phyloP scores from a whole-genome alignment of 1,139 yeast species.

The Chernovozyma sophiae-reginae region DNA sequence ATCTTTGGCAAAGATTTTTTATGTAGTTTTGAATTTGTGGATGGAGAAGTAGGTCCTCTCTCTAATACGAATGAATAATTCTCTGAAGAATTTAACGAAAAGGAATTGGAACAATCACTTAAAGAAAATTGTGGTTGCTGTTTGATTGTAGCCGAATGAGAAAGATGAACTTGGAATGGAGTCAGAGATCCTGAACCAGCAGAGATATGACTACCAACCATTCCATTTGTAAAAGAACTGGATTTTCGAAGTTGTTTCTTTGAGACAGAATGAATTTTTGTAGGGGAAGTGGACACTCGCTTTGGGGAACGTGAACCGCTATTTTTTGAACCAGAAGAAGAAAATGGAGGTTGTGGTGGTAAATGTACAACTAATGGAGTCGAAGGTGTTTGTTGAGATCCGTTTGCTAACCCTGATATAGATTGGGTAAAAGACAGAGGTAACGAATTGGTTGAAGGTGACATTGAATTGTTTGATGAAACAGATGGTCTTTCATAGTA shows the following conservation, averaged over 20 bases:
- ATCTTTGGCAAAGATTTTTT: constrained; percentile 14
- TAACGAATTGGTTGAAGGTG: not conserved
- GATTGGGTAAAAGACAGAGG: not conserved
- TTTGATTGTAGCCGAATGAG: constrained; percentile 7
- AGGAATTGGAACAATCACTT: constrained; percentile 26
- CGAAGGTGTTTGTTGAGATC: not conserved
- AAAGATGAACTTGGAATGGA: constrained; percentile 6
- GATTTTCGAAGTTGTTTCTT: constrained; percentile 9
- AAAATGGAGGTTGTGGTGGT: not conserved
- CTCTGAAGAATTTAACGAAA: constrained; percentile 15
- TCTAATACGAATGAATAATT: constrained; percentile 16
- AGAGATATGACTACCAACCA: not conserved
- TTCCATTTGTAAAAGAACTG: constrained; percentile 8
- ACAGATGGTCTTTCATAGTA: not conserved
- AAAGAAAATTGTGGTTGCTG: constrained; percentile 17
- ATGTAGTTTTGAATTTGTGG: constrained; percentile 12
- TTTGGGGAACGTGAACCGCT: constrained; percentile 5
- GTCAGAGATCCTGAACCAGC: constrained; percentile 6
- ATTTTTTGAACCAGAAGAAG: not conserved
- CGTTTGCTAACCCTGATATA: not conserved
- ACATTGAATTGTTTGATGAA: not conserved
- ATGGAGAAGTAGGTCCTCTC: constrained; percentile 10
- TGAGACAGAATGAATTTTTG: constrained; percentile 6
- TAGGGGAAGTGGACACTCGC: constrained; percentile 6
- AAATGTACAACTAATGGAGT: not conserved